Percentiles rank a stretch among this genome's conserved stretches.
These are phyloP conservation scores for Ambispora gerdemannii DNA, from an alignment of 192 early-diverging fungal genomes.

Conservation along the genomic window DNA sequence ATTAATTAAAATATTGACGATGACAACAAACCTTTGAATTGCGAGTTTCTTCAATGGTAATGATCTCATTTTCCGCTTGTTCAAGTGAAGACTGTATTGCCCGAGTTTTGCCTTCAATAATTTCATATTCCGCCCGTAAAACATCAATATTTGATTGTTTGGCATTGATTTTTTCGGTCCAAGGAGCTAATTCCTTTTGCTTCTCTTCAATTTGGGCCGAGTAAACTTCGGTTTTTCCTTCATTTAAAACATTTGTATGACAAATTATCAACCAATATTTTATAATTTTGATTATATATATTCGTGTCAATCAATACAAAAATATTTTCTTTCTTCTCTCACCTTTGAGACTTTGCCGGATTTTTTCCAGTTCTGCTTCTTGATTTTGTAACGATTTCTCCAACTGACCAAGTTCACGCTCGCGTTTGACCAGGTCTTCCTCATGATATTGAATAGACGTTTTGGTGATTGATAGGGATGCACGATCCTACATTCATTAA, in stretches of 20 bases:
- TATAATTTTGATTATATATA: too few species aligned
- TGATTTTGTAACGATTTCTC: slow-evolving; percentile 62
- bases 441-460: slow-evolving; percentile 70
- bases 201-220: slow-evolving; percentile 78
- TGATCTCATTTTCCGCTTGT: slow-evolving; percentile 55
- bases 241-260: neutral
- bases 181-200: slow-evolving; percentile 82
- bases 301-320: too few species aligned
- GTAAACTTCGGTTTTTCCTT: slow-evolving; percentile 85
- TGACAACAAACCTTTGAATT: slow-evolving; percentile 36
- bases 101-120: slow-evolving; percentile 64
- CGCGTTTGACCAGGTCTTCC: slow-evolving; percentile 54
- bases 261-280: too few species aligned
- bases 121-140: slow-evolving; percentile 73
- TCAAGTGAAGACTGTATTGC: slow-evolving; percentile 52
- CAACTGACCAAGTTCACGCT: slow-evolving; percentile 59
- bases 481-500: slow-evolving; percentile 50
- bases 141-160: slow-evolving; percentile 75
- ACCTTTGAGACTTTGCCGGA: slow-evolving; percentile 67
- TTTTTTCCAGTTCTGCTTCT: slow-evolving; percentile 70
- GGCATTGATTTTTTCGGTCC: slow-evolving; percentile 77
- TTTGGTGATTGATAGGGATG: slow-evolving; percentile 56
- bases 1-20: too few species aligned
- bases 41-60: slow-evolving; percentile 42
- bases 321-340: neutral